These are phyloP conservation scores for Chenopodium suecicum DNA, from an alignment of 148 eudicot species.

Conservation along the genomic window DNA sequence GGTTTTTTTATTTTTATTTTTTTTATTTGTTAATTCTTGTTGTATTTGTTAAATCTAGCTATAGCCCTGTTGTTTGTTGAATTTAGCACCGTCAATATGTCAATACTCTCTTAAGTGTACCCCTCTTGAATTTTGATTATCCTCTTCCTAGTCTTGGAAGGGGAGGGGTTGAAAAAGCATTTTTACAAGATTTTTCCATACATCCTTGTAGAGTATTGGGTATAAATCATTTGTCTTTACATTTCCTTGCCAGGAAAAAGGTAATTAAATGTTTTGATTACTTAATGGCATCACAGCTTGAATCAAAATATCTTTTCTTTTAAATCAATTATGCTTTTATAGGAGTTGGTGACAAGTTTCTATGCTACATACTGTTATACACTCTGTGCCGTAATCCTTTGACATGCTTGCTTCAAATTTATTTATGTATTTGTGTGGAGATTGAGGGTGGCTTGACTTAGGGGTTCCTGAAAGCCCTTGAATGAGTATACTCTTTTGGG, in stretches of 20 bases:
- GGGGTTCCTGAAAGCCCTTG: not conserved
- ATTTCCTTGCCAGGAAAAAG: not conserved
- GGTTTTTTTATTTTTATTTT: not conserved
- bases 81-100: not conserved
- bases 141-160: not conserved
- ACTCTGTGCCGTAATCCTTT: not conserved
- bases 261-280: not conserved
- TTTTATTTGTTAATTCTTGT: no score
- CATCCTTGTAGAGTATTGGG: no score
- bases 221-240: not conserved
- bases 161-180: not conserved
- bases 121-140: not conserved
- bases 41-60: no score
- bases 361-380: not conserved
- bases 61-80: no score
- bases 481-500: not conserved
- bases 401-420: not conserved
- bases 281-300: not conserved
- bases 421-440: not conserved
- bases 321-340: not conserved
- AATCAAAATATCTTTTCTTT: not conserved
- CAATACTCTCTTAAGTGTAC: not conserved
- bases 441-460: not conserved
- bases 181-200: no score
- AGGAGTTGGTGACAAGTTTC: not conserved